Base-by-base conservation (phyloP, 2,329 filamentous ascomycete genomes). In the Aspergillus sp. region DNA sequence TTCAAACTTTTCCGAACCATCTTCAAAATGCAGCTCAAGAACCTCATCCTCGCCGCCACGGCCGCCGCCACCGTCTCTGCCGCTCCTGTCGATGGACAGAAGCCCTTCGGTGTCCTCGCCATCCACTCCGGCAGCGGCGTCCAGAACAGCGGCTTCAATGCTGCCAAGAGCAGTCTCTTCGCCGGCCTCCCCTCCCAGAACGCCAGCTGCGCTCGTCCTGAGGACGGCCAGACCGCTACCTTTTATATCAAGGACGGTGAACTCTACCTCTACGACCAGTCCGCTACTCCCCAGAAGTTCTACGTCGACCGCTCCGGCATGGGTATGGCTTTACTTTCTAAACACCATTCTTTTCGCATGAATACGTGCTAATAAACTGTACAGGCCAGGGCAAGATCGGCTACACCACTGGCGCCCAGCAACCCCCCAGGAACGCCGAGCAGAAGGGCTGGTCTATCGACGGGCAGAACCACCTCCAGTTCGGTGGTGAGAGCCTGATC, bases 231-330 rank as follows among this genome's bases (percentile, higher is more conserved):
- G 52, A 63, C 58, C 32, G 80, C 78, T 44, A 78, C 73, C 37
- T 80, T 83, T 64, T 66, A 67, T 54, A 63, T 82, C 55, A 45
- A 70, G 37, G 66, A 76, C 41, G 68, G 67, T 42, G 67, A 68
- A 41, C 70, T 81, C 23, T 74, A 63, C 60, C 72, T 84, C 27
- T 80, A 74, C 64, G 71, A 70, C 30, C 53, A 58, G 22, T 64
- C 66, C 19, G 67, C 64, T 4, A 67, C 65, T 41, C 64, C 66
- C 2, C 80, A 83, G 67, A 64, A 75, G 56, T 49, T 78, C 44
- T 82, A 59, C 53, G 74, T 74, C 37, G 79, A 83, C 62, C 74
- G 75, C 41, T 80, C 76, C 41, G 79, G 78, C 58, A 81, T 81
- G 78, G 79, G 77, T 74, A 74, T 38, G 72, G 57, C 25, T n/a